Base-by-base conservation (phyloP, 1,284 basidiomycete genomes). In the Sphagnurus paluster region DNA sequence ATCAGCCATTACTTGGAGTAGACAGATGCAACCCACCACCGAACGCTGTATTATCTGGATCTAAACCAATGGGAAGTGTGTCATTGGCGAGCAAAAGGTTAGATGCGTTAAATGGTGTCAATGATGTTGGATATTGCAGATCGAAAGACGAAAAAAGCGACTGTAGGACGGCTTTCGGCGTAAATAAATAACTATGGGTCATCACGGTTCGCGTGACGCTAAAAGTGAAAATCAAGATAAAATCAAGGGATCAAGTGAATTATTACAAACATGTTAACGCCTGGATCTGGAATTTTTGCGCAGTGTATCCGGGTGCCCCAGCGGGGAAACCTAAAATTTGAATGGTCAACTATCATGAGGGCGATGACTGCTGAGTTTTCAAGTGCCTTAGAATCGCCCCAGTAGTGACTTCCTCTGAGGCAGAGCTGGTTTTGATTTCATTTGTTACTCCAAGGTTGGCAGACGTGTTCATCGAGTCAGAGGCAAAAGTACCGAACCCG, bases 291-390 rank as follows among this genome's bases (percentile, higher is more conserved):
- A 8, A 72, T 44, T 39, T 64, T 68, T 19, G 54, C 49, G 52
- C 71, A 75, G 24, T 63, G 64, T 5, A 68, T 68, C 17, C 72
- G 59, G 11, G 71, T 62, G 0, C 72, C 72, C 72, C 72, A 74
- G 48, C 64, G 59, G 13, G 69, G 66, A 55, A 67, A 68, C 44
- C 69, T 71, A 16, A 33, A 16, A 28, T 19, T 35, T 45, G 7
- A 14, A 30, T 42, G 7, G 36, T 41, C 21, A 42, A 38, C 41
- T 35, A 19, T 39, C 33, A 41, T 9, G 40, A 41, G 24, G 8
- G 29, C 39, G 4, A 42, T 5, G 3, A 40, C 5, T 13, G 19
- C 14, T 4, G n/a, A 29, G n/a, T 14, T 19, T 33, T 25, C 24
- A 8, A 52, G 43, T 37, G 66, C 65, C 62, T 52, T 10, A 67